Percentiles rank a stretch among this genome's conserved stretches.
Evolutionary conservation across 129 eudicot genomes (phyloP).

Genomic region (Centella asiatica): DNA sequence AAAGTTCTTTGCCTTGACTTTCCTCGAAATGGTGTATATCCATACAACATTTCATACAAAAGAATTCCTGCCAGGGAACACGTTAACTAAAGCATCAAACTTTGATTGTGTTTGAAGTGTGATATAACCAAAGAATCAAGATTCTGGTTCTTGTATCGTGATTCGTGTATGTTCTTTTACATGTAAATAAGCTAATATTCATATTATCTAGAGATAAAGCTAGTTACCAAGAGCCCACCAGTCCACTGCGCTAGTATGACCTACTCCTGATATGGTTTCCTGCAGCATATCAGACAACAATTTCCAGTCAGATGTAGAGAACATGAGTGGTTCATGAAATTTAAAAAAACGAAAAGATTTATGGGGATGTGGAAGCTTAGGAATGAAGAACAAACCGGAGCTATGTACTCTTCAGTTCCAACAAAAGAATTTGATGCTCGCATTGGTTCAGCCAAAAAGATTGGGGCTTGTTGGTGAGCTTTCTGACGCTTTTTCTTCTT

Average conservation of each 20-base stretch:
- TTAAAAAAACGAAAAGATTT: not conserved
- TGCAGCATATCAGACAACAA: slow-evolving; percentile 18
- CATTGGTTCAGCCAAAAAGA: slow-evolving; percentile 96
- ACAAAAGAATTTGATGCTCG: slow-evolving; percentile 97
- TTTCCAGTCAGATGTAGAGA: not conserved
- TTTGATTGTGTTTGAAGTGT: not conserved
- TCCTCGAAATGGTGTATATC: slow-evolving; percentile 97
- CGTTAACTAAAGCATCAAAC: not conserved
- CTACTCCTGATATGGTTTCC: slow-evolving; percentile 93
- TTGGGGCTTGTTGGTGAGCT: slow-evolving; percentile 62
- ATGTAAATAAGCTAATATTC: not conserved
- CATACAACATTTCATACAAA: slow-evolving; percentile 82
- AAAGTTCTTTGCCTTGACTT: slow-evolving; percentile 99
- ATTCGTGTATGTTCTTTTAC: too few species aligned
- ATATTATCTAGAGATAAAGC: not conserved
- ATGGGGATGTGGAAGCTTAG: not conserved
- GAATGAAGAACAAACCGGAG: slow-evolving; percentile 63
- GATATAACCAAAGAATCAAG: not conserved
- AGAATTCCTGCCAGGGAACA: slow-evolving; percentile 58
- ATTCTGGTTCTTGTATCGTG: not conserved
- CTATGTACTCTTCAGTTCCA: slow-evolving; percentile 97
- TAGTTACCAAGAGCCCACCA: slow-evolving; percentile 98
- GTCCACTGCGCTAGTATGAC: slow-evolving; percentile 96
- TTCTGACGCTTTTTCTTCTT: slow-evolving; percentile 55
- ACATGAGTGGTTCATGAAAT: not conserved